Evolutionary conservation across 139 green algal species (phyloP), one percentile per base, ranked within the genome.

Genomic region (Tetradesmus lagerheimii): DNA sequence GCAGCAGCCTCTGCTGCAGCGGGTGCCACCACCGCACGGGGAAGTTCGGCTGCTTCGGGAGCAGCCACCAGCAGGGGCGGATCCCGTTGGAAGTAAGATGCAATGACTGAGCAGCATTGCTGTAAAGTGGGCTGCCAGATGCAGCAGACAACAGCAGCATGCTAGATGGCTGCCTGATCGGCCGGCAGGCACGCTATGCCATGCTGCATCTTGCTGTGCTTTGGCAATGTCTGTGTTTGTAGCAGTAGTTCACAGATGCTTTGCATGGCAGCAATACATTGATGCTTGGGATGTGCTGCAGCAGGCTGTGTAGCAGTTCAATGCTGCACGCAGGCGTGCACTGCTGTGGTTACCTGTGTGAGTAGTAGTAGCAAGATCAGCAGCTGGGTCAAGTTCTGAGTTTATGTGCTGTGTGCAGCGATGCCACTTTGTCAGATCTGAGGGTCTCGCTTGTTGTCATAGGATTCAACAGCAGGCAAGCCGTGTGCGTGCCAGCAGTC

Each of bases 61-160:
- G 53, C 53, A 80, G 64, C 62, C 18, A 88, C 83, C 23, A 80
- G 83, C 64, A 62, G 83, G 31, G 41, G 43, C 39, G 83, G 83
- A 14, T 88, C 83, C 4, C 62, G 83, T 27, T 88, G 83, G 83
- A 88, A 88, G 64, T 88, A 14, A 80, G 35, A 5, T 5, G 0
- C 20, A n/a, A 31, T 11, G 57, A 9, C 57, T 62, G 57, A 71
- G 20, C 57, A 71, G 57, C 57, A 71, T n/a, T n/a, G 57, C 57
- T 71, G 23, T 31, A n/a, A 9, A 4, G 9, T 31, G 4, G 3
- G 4, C 57, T 71, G 57, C 20, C 14, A 12, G 45, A 8, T 71
- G 57, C 23, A 71, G 57, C 25, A 71, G 57, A 31, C 57, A 71
- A 31, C 57, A 71, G 25, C 23, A 11, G 57, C 23, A n/a, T 71